Conservation (phyloP, 768 basidiomycete genomes). For the Coprinopsis sp. region DNA sequence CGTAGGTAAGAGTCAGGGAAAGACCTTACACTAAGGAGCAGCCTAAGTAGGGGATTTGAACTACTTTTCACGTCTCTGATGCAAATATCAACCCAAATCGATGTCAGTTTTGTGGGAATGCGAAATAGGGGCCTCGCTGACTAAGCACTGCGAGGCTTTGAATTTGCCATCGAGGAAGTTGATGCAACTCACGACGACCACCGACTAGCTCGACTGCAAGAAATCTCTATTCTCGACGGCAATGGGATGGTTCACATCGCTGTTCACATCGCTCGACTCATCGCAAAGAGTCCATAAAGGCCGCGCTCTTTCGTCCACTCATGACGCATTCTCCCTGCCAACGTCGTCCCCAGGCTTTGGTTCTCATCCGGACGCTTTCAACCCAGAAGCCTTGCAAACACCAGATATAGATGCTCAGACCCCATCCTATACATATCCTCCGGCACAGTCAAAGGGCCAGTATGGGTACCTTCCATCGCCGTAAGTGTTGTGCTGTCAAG, state of each 20-base stretch:
- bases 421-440: constrained; percentile 72
- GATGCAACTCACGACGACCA: not conserved
- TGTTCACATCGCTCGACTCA: constrained; percentile 51
- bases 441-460: constrained; percentile 43
- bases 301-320: constrained; percentile 71
- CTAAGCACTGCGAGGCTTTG: too few species aligned
- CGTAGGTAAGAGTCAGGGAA: too few species aligned
- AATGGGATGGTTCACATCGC: constrained; percentile 73
- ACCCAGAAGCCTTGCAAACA: constrained; percentile 45
- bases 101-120: too few species aligned
- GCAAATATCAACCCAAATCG: too few species aligned
- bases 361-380: constrained; percentile 57
- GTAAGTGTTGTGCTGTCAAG: constrained; percentile 31
- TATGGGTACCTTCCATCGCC: constrained; percentile 61
- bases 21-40: too few species aligned
- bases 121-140: too few species aligned
- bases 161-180: too few species aligned
- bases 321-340: constrained; percentile 86
- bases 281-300: constrained; percentile 48
- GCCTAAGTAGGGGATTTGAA: too few species aligned
- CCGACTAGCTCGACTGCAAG: too few species aligned
- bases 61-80: too few species aligned
- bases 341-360: constrained; percentile 58
- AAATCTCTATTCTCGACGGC: not conserved
- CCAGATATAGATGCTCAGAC: constrained; percentile 45